These are phyloP conservation scores for Proliferodiscus dingleyae DNA, from an alignment of 2,329 filamentous ascomycete species.

Conservation along the genomic window DNA sequence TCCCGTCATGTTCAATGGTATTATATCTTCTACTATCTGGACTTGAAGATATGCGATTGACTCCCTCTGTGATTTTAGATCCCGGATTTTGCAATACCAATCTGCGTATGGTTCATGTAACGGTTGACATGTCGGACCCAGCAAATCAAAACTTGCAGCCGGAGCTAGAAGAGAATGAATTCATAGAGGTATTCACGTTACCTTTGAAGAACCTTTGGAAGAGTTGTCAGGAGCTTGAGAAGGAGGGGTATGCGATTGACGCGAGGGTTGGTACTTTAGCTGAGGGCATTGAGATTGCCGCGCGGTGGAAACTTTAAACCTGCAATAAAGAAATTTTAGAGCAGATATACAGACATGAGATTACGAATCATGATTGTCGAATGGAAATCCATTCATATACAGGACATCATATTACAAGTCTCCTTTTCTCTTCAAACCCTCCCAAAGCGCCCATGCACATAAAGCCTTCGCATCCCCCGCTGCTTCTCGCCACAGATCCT, in stretches of 20 bases:
- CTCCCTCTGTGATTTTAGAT: conserved; percentile 33
- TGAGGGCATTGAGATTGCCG: conserved; percentile 36
- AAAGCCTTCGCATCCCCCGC: conserved; percentile 56
- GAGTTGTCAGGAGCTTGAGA: conserved; percentile 41
- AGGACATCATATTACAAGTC: conserved; percentile 12
- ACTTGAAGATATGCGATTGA: background rate
- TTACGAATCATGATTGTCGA: background rate
- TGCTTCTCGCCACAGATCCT: conserved; percentile 53
- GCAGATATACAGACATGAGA: too few relatives aligned
- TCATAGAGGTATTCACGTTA: conserved; percentile 48
- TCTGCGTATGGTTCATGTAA: conserved; percentile 48
- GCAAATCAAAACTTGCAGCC: conserved; percentile 43
- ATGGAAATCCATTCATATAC: background rate
- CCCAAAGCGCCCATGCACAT: conserved; percentile 53
- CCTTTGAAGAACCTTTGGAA: conserved; percentile 41
- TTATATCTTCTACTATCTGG: too few relatives aligned
- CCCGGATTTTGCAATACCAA: conserved; percentile 65
- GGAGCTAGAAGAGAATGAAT: conserved; percentile 46
- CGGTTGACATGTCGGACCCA: conserved; percentile 40
- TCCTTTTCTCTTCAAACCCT: conserved; percentile 43
- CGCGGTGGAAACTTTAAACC: conserved; percentile 31
- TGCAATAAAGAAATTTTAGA: too few relatives aligned
- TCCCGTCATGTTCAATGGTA: conserved; percentile 61
- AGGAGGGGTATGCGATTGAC: conserved; percentile 36
- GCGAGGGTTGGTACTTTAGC: conserved; percentile 36